Conservation (phyloP, 106 monocot species). For the Dioscorea dumetorum region DNA sequence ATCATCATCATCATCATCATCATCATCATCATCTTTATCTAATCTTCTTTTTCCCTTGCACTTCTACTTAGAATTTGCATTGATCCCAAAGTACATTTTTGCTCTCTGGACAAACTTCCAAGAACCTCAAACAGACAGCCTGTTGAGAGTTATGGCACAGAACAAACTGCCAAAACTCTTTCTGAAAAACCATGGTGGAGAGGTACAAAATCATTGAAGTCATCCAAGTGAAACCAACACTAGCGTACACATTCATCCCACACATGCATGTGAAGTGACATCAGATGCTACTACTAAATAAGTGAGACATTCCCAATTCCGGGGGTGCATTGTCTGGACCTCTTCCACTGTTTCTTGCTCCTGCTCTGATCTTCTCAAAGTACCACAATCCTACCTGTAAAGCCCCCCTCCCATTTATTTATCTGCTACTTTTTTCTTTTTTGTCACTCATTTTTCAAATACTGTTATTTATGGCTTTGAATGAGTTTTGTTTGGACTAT, state of each 20-base stretch:
- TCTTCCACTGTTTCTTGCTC: background rate
- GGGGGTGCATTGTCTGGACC: background rate
- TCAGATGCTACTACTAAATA: background rate
- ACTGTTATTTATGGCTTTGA: background rate
- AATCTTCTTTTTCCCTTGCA: background rate
- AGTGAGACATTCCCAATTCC: background rate
- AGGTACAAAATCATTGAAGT: no score
- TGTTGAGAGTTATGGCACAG: background rate
- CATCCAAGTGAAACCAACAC: no score
- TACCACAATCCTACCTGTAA: background rate
- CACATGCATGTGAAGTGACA: background rate
- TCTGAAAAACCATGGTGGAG: background rate
- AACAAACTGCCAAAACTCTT: slow-evolving; percentile 5
- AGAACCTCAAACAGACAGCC: background rate
- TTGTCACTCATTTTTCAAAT: background rate
- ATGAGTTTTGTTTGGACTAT: background rate
- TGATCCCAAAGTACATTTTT: slow-evolving; percentile 9
- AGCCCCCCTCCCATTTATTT: background rate
- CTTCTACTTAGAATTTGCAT: background rate
- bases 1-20: no score
- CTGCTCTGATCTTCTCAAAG: background rate
- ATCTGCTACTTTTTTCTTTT: background rate
- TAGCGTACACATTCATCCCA: no score
- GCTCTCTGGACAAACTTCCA: slow-evolving; percentile 11
- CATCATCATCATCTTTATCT: no score